Evolutionary conservation across 1,284 basidiomycete species (phyloP), one percentile per base, ranked within the genome.

Genomic region (Ceratorhiza oryzae-sativae): DNA sequence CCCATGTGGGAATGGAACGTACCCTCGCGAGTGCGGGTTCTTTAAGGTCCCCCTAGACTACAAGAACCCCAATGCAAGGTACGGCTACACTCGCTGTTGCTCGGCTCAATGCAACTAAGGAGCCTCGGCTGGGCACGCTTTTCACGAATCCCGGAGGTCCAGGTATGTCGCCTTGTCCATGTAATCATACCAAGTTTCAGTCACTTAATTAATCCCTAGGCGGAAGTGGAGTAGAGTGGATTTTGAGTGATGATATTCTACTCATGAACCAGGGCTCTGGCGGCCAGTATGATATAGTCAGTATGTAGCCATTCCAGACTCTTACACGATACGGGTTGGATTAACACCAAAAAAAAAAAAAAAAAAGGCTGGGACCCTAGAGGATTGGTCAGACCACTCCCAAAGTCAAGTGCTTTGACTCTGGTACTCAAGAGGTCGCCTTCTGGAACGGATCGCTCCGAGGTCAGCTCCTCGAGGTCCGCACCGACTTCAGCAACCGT

Each of bases 11-110:
- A 53, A 53, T 3, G 55, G 32, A 8, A 32, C 4, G 3, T 18
- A 18, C 23, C 6, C 48, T 8, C 5, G 2, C 9, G 34, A 58
- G 12, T 72, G 71, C 36, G 72, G 46, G n/a, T 25, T 23, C n/a
- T 70, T 72, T 36, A 71, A 72, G 13, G 72, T 73, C 15, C 72
- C 72, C 8, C 51, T 73, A 25, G 71, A 72, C 41, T 73, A 58
- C 30, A 20, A 9, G 15, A 53, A 73, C 36, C 6, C 10, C 8
- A 34, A 71, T 20, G 60, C 48, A 8, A 71, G 72, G 3, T 72
- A 70, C 2, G 72, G 71, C 1, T 32, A 23, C 53, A 3, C 46
- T 73, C 8, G 25, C 55, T 10, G 48, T 73, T 27, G 34, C 48
- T 6, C 67, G 56, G 2, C 62, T 60, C 41, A 36, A 15, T 3